These are phyloP conservation scores for Dendrobium huoshanense DNA, from an alignment of 106 monocot species.

Conservation along the genomic window DNA sequence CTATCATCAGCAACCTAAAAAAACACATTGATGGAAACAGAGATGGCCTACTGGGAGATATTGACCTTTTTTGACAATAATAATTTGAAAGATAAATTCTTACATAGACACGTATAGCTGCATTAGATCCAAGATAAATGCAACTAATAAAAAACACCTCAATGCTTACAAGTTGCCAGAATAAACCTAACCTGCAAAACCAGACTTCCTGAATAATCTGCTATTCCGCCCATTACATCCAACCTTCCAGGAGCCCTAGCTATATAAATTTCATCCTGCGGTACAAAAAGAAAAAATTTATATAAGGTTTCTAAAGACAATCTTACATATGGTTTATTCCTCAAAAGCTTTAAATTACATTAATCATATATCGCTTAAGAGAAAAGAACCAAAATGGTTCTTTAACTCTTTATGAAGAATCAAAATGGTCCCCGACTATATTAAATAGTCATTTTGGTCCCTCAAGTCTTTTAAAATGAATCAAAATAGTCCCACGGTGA, in stretches of 20 bases:
- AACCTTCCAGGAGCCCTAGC: constrained; percentile 94
- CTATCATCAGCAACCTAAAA: not conserved
- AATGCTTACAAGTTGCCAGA: not conserved
- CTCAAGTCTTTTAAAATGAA: too few species aligned
- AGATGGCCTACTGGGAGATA: not conserved
- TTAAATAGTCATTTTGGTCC: too few species aligned
- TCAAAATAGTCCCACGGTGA: too few species aligned
- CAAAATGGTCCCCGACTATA: too few species aligned
- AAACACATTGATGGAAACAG: not conserved
- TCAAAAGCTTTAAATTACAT: too few species aligned
- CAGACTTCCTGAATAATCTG: constrained; percentile 97
- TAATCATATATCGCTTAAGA: too few species aligned
- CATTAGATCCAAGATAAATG: not conserved
- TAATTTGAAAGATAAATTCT: not conserved
- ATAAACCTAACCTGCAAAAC: constrained; percentile 74
- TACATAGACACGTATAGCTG: not conserved
- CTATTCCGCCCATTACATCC: constrained; percentile 99
- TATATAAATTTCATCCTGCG: constrained; percentile 85
- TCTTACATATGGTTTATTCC: not conserved
- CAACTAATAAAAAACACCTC: not conserved
- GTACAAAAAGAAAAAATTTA: not conserved
- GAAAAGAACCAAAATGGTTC: too few species aligned
- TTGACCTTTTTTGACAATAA: not conserved
- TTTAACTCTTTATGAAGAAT: too few species aligned
- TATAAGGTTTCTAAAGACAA: not conserved